Conservation (phyloP, 352 stramenopile species). For the Phytopythium boreale region DNA sequence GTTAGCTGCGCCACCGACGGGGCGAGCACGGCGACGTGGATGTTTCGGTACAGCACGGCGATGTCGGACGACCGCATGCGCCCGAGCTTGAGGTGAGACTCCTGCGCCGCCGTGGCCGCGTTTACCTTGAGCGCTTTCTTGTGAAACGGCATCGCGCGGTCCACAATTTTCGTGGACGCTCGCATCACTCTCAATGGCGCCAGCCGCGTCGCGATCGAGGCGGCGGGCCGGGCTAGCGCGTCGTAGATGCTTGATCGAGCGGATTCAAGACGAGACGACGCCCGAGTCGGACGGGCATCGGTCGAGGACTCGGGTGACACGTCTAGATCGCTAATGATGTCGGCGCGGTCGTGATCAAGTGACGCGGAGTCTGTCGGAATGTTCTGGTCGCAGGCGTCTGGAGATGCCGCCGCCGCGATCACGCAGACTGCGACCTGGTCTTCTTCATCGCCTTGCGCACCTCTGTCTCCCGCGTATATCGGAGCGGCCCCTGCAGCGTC, state of each 20-base stretch:
- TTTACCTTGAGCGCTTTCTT: slow-evolving; percentile 30
- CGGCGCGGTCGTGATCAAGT: neutral
- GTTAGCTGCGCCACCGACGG: slow-evolving; percentile 9
- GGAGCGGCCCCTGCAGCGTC: neutral
- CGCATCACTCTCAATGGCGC: neutral
- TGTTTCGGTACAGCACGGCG: slow-evolving; percentile 12
- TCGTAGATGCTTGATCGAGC: slow-evolving; percentile 4
- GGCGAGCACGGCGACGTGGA: slow-evolving; percentile 16
- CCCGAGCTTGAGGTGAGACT: slow-evolving; percentile 28
- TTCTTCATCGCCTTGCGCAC: neutral
- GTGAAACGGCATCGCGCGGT: slow-evolving; percentile 15
- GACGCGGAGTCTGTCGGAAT: neutral
- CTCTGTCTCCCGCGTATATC: neutral
- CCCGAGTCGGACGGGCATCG: no score
- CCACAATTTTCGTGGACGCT: slow-evolving; percentile 6
- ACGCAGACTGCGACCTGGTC: no score
- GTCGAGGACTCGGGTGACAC: no score
- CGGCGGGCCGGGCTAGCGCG: slow-evolving; percentile 2
- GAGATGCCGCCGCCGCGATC: neutral
- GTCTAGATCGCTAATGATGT: neutral
- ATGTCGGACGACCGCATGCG: slow-evolving; percentile 21
- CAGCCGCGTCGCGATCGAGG: neutral
- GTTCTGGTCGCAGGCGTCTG: neutral
- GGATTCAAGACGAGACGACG: neutral
- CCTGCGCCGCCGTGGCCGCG: slow-evolving; percentile 10